These are phyloP conservation scores for Crithidia thermophila DNA, from an alignment of 208 protist species.

Conservation along the genomic window DNA sequence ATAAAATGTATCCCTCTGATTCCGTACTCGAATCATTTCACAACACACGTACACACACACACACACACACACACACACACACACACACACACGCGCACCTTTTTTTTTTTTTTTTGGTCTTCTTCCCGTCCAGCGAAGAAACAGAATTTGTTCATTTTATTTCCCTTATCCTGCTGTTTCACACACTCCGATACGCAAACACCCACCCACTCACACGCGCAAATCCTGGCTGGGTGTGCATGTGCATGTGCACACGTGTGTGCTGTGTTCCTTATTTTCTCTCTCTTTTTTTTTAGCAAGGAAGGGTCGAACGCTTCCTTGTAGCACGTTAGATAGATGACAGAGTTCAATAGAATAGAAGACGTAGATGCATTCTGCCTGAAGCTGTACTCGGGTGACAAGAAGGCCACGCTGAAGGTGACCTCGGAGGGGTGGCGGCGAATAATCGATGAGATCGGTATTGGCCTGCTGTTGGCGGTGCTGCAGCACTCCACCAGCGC, in stretches of 20 bases:
- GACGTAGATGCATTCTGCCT: conserved; percentile 43
- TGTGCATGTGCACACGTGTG: background rate
- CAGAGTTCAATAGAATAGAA: conserved; percentile 48
- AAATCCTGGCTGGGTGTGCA: no score
- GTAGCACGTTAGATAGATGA: conserved; percentile 37
- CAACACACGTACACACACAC: background rate
- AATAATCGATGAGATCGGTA: conserved; percentile 31
- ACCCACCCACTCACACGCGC: background rate
- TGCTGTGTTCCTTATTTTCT: background rate
- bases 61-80: background rate
- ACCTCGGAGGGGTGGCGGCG: conserved; percentile 28
- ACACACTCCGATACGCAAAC: background rate
- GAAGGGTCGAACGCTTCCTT: conserved; percentile 28
- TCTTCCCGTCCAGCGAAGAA: no score
- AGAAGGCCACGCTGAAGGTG: conserved; percentile 34
- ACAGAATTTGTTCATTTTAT: no score
- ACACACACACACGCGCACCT: background rate
- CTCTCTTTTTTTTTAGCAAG: background rate
- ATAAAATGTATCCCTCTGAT: no score
- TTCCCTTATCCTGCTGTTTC: background rate
- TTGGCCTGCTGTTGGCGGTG: conserved; percentile 25
- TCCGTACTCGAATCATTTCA: no score
- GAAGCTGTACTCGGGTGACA: conserved; percentile 42
- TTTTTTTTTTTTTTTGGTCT: background rate
- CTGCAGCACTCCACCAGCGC: conserved; percentile 40